Conservation (phyloP, 345 rosid genomes). For the Tarenaya hassleriana region DNA sequence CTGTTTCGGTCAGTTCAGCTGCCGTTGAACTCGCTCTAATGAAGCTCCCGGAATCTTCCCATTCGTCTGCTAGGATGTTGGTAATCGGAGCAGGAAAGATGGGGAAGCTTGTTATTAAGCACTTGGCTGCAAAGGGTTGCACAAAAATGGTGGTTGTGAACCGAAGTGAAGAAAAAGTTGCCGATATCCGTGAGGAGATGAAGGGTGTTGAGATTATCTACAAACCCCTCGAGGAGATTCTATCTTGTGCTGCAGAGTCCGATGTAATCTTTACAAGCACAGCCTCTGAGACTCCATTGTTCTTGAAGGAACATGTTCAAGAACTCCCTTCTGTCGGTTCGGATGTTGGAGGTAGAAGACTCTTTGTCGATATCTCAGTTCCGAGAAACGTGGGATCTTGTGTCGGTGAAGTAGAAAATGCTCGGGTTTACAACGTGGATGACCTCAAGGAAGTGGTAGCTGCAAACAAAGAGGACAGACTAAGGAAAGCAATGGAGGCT, state of each 20-base stretch:
- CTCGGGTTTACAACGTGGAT: conserved; percentile 76
- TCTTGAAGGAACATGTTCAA: conserved; percentile 58
- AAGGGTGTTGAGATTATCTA: conserved; percentile 59
- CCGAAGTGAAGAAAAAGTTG: conserved; percentile 72
- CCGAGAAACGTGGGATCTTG: conserved; percentile 91
- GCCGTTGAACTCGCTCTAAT: conserved; percentile 67
- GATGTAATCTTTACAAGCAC: conserved; percentile 97
- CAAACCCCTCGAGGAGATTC: conserved; percentile 64
- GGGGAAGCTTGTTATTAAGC: conserved; percentile 84
- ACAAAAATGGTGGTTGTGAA: conserved; percentile 51
- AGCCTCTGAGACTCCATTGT: conserved; percentile 70
- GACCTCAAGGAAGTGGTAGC: conserved; percentile 98
- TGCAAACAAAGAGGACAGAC: conserved; percentile 90
- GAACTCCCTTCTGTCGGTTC: conserved; percentile 47
- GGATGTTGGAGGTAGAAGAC: conserved; percentile 59
- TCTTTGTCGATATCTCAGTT: conserved; percentile 82
- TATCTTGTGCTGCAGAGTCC: conserved; percentile 65
- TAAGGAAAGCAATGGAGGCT: conserved; percentile 94
- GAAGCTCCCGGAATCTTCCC: conserved; percentile 54
- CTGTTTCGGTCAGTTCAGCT: conserved; percentile 74
- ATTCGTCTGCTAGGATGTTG: conserved; percentile 47
- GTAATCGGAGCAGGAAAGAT: conserved; percentile 72
- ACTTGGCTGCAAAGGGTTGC: conserved; percentile 71
- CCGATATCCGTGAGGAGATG: conserved; percentile 71
- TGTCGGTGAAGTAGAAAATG: conserved; percentile 43